A percentile compares a stretch with the other conserved stretches of the same genome.
Conservation (phyloP, 1,284 basidiomycete species). For the Wolfiporia cocos region DNA sequence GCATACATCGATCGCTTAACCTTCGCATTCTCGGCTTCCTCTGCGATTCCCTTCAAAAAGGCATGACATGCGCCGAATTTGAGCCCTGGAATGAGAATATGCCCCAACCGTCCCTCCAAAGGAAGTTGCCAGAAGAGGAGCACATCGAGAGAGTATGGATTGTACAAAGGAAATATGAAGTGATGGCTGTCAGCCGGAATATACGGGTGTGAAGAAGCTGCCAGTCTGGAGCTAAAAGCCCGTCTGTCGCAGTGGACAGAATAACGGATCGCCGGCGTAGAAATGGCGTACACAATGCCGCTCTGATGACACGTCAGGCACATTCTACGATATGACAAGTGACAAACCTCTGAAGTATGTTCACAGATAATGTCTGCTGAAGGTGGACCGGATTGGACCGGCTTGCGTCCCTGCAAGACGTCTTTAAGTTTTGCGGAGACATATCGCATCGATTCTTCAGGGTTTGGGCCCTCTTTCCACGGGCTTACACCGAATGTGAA, state of each 20-base stretch:
- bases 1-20: constrained; percentile 82
- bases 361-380: constrained; percentile 45
- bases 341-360: constrained; percentile 38
- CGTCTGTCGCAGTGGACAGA: constrained; percentile 49
- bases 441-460: constrained; percentile 41
- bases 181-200: constrained; percentile 49
- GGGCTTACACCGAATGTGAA: constrained; percentile 37
- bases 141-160: constrained; percentile 67
- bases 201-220: constrained; percentile 48
- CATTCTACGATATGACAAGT: neutral
- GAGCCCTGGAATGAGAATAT: constrained; percentile 52
- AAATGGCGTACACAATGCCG: constrained; percentile 20
- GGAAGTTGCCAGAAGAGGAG: constrained; percentile 71
- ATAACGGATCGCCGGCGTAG: constrained; percentile 29
- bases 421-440: constrained; percentile 44
- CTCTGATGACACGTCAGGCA: constrained; percentile 10
- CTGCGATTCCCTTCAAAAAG: constrained; percentile 48
- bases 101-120: constrained; percentile 50
- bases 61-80: constrained; percentile 66
- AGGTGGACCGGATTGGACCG: constrained; percentile 44
- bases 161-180: constrained; percentile 74
- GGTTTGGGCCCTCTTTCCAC: constrained; percentile 33
- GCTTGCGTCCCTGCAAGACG: constrained; percentile 44
- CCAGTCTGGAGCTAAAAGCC: constrained; percentile 31
- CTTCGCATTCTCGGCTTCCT: constrained; percentile 55